phyloP scores from a whole-genome alignment of 1,139 yeast genomes.

The Candida tetrigidarum region DNA sequence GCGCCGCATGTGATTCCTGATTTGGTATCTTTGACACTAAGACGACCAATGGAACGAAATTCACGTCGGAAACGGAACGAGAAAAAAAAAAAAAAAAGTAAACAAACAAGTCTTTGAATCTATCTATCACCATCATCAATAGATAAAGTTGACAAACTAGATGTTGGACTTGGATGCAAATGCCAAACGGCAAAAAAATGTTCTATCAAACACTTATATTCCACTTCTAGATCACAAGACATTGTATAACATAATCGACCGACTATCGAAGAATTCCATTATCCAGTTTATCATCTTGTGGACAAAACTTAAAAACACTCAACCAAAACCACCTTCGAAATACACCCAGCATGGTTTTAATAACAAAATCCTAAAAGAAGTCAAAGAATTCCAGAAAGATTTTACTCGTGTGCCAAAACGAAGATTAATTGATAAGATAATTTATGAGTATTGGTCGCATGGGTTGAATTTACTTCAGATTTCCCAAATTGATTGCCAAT shows the following conservation, averaged over 20 bases:
- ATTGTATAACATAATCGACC: constrained; percentile 26
- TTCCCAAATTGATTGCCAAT: constrained; percentile 73
- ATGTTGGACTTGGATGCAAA: constrained; percentile 20
- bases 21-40: no score
- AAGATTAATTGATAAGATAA: constrained; percentile 51
- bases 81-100: constrained; percentile 4
- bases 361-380: constrained; percentile 25
- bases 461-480: constrained; percentile 72
- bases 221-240: constrained; percentile 35
- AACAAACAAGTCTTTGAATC: neutral
- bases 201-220: constrained; percentile 44
- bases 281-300: constrained; percentile 38
- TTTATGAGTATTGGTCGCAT: constrained; percentile 59
- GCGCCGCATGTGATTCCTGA: no score
- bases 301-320: constrained; percentile 42
- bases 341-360: constrained; percentile 32
- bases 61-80: neutral
- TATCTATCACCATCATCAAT: no score
- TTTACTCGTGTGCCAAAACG: constrained; percentile 37
- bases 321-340: constrained; percentile 29
- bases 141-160: no score
- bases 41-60: no score
- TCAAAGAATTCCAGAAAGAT: constrained; percentile 20
- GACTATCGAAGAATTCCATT: constrained; percentile 40
- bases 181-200: constrained; percentile 8